Evolutionary conservation across 2,329 filamentous ascomycete genomes (phyloP).

Genomic region (Neocatenulostroma microsporum): DNA sequence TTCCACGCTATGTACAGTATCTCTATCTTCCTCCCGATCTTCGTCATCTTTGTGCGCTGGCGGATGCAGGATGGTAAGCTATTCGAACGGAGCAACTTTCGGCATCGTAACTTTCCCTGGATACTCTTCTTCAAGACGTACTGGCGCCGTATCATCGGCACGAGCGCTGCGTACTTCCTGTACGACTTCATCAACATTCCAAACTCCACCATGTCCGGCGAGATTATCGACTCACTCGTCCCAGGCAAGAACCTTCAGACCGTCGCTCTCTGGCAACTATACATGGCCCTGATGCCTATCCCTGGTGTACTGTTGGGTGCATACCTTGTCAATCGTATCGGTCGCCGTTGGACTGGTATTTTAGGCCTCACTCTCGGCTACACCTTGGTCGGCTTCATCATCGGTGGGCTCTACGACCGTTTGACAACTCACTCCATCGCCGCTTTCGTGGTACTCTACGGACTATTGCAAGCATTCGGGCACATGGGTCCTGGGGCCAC

Average conservation of each 20-base stretch:
- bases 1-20: constrained; percentile 38
- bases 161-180: constrained; percentile 50
- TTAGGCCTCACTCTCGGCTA: constrained; percentile 43
- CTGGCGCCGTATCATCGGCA: constrained; percentile 48
- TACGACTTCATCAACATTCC: constrained; percentile 45
- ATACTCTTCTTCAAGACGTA: no score
- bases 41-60: constrained; percentile 47
- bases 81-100: constrained; percentile 48
- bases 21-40: constrained; percentile 44
- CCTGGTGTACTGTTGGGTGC: constrained; percentile 47
- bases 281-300: constrained; percentile 27
- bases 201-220: constrained; percentile 42
- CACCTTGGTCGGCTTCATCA: constrained; percentile 46
- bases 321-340: constrained; percentile 41
- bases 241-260: constrained; percentile 44
- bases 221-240: constrained; percentile 31
- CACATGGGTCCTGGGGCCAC: constrained; percentile 47
- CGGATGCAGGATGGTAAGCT: constrained; percentile 47
- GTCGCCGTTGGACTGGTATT: constrained; percentile 46
- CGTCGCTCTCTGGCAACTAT: constrained; percentile 32
- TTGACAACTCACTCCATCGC: constrained; percentile 42
- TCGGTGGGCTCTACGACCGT: constrained; percentile 42
- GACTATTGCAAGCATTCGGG: constrained; percentile 44
- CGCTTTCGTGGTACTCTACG: constrained; percentile 47
- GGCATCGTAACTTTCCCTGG: no score